Conservation (phyloP, 768 basidiomycete species). For the Tephrocybe sp. region DNA sequence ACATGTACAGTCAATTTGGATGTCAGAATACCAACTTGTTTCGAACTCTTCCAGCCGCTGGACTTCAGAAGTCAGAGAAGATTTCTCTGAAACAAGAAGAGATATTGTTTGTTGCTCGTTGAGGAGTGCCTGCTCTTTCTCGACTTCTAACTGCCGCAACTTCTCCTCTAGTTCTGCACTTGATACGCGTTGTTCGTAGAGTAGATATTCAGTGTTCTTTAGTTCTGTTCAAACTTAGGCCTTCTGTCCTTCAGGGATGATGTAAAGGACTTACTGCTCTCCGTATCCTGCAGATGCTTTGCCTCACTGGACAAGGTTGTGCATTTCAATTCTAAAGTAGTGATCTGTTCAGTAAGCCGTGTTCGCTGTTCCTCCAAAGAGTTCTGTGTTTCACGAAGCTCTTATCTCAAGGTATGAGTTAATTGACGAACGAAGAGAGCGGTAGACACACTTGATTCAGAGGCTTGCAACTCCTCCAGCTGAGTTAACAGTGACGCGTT, state of each 20-base stretch:
- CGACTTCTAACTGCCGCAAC: conserved; percentile 27
- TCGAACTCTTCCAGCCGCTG: conserved; percentile 62
- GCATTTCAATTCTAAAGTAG: conserved; percentile 26
- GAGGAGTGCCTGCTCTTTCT: conserved; percentile 37
- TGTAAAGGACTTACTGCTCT: conserved; percentile 25
- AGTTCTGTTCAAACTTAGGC: conserved; percentile 22
- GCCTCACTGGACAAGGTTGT: conserved; percentile 26
- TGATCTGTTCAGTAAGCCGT: conserved; percentile 12
- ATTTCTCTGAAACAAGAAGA: conserved; percentile 75
- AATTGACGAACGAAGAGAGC: background rate
- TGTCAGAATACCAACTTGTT: conserved; percentile 43
- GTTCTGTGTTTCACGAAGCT: background rate
- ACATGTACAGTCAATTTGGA: background rate
- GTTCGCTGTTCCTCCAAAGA: conserved; percentile 23
- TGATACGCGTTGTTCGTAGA: conserved; percentile 33
- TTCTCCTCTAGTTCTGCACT: conserved; percentile 30
- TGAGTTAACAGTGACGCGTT: conserved; percentile 21
- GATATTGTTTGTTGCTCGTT: conserved; percentile 75
- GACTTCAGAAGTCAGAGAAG: conserved; percentile 54
- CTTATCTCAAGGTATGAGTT: background rate
- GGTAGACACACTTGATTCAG: conserved; percentile 14
- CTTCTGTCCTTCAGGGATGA: background rate
- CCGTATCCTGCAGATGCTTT: conserved; percentile 28
- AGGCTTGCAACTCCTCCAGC: conserved; percentile 14
- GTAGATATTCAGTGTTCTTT: conserved; percentile 29